A percentile compares a stretch with the other conserved stretches of the same genome.
Evolutionary conservation across 805 yeast genomes (phyloP).

Genomic region (Cyberlindnera suaveolens): DNA sequence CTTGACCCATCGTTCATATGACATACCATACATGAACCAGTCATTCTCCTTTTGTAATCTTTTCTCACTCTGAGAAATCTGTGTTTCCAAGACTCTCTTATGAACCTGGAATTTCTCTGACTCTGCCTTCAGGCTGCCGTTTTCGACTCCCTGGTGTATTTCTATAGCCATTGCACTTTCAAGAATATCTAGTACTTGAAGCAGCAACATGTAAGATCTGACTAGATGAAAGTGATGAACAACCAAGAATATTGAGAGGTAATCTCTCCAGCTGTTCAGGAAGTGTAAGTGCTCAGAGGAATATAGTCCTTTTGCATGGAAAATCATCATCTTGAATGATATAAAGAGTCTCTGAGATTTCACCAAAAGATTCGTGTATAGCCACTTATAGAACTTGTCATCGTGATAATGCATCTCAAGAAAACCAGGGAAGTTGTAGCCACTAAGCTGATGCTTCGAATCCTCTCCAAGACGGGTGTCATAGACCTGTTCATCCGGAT

Average conservation of each 20-base stretch:
- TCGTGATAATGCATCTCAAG: neutral
- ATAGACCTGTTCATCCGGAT: neutral
- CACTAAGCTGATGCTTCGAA: neutral
- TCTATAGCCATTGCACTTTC: constrained; percentile 7
- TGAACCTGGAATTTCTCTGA: neutral
- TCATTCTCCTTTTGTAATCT: neutral
- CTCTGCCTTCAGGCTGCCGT: neutral
- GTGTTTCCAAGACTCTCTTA: constrained; percentile 1
- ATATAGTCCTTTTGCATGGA: neutral
- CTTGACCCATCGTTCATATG: constrained; percentile 1
- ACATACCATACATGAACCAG: constrained; percentile 7
- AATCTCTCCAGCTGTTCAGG: constrained; percentile 6
- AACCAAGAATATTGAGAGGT: constrained; percentile 3
- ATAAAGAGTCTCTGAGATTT: neutral
- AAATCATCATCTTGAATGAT: neutral
- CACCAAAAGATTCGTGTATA: neutral
- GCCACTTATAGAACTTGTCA: neutral
- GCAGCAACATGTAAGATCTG: constrained; percentile 3
- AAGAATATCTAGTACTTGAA: constrained; percentile 2
- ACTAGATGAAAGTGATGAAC: constrained; percentile 5
- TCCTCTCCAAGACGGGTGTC: neutral
- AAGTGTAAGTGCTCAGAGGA: constrained; percentile 3
- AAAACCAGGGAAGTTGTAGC: neutral
- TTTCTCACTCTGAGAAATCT: constrained; percentile 3
- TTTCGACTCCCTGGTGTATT: neutral